phyloP scores from a whole-genome alignment of 1,139 yeast genomes.

The Pichia sp. region DNA sequence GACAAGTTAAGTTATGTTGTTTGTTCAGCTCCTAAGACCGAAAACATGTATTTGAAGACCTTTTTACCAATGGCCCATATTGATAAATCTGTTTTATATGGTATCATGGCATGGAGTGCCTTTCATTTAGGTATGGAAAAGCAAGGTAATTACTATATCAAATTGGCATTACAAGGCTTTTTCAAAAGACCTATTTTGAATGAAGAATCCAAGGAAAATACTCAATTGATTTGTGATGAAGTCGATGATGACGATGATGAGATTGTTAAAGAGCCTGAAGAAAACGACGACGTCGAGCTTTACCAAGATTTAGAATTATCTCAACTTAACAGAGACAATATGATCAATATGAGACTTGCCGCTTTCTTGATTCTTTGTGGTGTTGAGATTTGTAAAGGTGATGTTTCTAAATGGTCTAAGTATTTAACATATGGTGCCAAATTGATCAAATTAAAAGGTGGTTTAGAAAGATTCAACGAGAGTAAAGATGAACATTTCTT shows the following conservation, averaged over 20 bases:
- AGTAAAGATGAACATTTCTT: constrained; percentile 65
- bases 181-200: constrained; percentile 31
- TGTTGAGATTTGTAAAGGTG: constrained; percentile 76
- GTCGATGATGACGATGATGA: constrained; percentile 25
- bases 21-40: constrained; percentile 63
- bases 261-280: constrained; percentile 17
- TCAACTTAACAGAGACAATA: constrained; percentile 24
- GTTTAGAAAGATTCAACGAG: constrained; percentile 46
- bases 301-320: constrained; percentile 13
- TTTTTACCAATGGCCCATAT: constrained; percentile 75
- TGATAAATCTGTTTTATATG: constrained; percentile 65
- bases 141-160: constrained; percentile 45
- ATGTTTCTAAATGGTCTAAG: constrained; percentile 66
- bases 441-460: constrained; percentile 56
- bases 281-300: constrained; percentile 9
- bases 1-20: constrained; percentile 56
- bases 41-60: constrained; percentile 69
- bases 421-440: constrained; percentile 62
- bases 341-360: constrained; percentile 52
- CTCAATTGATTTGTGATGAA: constrained; percentile 18
- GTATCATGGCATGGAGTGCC: constrained; percentile 78
- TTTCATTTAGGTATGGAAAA: constrained; percentile 52
- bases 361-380: constrained; percentile 65
- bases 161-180: constrained; percentile 46
- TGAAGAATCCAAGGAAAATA: constrained; percentile 21